Conservation (phyloP, 2,329 filamentous ascomycete genomes). For the Penicillium sp. region DNA sequence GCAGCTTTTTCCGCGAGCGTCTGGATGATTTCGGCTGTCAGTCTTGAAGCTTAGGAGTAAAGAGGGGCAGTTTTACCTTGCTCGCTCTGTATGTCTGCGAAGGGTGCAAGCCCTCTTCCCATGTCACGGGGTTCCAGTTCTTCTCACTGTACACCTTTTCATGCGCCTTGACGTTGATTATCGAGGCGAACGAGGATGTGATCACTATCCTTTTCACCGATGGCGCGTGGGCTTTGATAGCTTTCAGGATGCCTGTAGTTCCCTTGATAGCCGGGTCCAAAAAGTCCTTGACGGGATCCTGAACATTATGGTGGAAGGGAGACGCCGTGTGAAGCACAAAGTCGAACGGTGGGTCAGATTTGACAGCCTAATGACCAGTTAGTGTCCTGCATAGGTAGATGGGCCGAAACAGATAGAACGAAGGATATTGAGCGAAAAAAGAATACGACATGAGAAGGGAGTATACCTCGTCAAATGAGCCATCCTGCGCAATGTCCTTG, state of each 20-base stretch:
- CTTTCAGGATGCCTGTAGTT: conserved; percentile 66
- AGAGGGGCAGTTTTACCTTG: conserved; percentile 49
- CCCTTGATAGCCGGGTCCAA: conserved; percentile 67
- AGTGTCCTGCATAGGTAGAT: neutral
- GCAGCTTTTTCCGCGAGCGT: conserved; percentile 69
- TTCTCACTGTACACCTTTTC: conserved; percentile 43
- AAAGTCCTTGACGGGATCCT: conserved; percentile 69
- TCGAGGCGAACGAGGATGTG: conserved; percentile 72
- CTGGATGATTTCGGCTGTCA: conserved; percentile 23
- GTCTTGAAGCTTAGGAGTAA: neutral
- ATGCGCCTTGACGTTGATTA: conserved; percentile 55
- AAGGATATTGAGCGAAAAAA: neutral
- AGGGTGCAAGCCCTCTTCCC: conserved; percentile 45
- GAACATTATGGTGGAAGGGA: conserved; percentile 74
- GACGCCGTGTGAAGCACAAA: conserved; percentile 76
- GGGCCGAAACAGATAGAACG: neutral
- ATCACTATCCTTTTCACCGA: conserved; percentile 75
- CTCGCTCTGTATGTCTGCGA: conserved; percentile 53
- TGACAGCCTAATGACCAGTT: conserved; percentile 51
- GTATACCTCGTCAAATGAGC: conserved; percentile 68
- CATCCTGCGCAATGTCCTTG: conserved; percentile 70
- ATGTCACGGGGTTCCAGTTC: conserved; percentile 51
- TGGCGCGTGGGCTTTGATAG: conserved; percentile 64
- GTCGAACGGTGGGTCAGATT: conserved; percentile 69
- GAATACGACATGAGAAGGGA: neutral